These are phyloP conservation scores for Phaffia rhodozyma DNA, from an alignment of 1,284 basidiomycete species.

Conservation along the genomic window DNA sequence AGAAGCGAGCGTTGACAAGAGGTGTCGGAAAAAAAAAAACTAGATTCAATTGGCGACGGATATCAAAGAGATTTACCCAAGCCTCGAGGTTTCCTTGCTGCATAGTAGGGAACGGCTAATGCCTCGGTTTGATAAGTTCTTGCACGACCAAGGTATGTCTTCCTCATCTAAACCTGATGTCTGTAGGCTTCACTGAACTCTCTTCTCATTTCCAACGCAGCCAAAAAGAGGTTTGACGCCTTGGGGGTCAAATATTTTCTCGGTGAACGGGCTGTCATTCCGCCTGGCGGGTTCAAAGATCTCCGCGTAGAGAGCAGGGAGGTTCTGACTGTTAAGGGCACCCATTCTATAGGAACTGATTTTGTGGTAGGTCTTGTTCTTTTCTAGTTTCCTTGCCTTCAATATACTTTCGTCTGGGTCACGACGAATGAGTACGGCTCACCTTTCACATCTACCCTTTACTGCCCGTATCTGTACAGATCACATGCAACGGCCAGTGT, in stretches of 20 bases:
- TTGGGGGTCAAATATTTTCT: conserved; percentile 36
- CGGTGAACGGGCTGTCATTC: conserved; percentile 34
- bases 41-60: conserved; percentile 52
- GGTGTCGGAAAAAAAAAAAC: conserved; percentile 21
- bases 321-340: conserved; percentile 20
- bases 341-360: conserved; percentile 21
- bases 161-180: too few species aligned
- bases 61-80: conserved; percentile 49
- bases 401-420: neutral
- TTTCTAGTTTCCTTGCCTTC: neutral
- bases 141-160: conserved; percentile 38
- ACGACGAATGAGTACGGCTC: neutral
- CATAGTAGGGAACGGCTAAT: conserved; percentile 52
- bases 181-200: too few species aligned
- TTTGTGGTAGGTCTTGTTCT: conserved; percentile 27
- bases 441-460: neutral
- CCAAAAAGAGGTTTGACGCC: conserved; percentile 29
- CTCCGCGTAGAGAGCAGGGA: conserved; percentile 25
- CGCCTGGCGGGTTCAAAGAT: conserved; percentile 32
- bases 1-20: neutral
- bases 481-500: conserved; percentile 37
- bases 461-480: conserved; percentile 18
- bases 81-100: conserved; percentile 48
- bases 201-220: conserved; percentile 17
- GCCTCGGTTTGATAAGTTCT: conserved; percentile 45